Base-by-base conservation (phyloP, 345 rosid genomes). In the Physaria fendleri region DNA sequence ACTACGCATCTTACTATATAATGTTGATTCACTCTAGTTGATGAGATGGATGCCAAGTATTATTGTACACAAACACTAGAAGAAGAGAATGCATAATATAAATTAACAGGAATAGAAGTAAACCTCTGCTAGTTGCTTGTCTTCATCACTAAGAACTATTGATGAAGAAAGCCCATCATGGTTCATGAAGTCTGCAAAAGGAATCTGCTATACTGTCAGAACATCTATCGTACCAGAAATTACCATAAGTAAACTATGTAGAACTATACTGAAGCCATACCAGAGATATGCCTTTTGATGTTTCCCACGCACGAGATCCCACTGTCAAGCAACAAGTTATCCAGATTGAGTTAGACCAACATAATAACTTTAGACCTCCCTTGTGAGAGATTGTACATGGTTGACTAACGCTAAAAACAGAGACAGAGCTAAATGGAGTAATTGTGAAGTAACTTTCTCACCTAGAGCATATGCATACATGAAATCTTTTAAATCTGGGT, bases 131-230 rank as follows among this genome's bases (percentile, higher is more conserved):
- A 78, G 56, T 73, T 71, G 77, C 5, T 76, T 76, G 35, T 77
- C 77, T 47, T 91, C 96, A 56, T 91, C 83, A 66, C 62, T 76
- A 52, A 77, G 8, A 49, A 88, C 72, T 45, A 83, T 48, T 69
- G 95, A 83, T 67, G 87, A 50, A 53, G 96, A 80, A 71, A 56
- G 50, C 52, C 86, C 88, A 69, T 84, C 81, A 56, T 91, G 96
- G 72, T 91, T 91, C 72, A 84, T 32, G 69, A 88, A 91, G 76
- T 91, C 98, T 75, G 95, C 91, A 79, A 91, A 84, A 4, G 96
- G 98, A 66, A 91, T 82, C 96, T 88, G 79, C 27, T 24, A 56
- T 29, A 55, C 41, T 8, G 69, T 62, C 59, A 62, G 63, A 65
- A 51, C 59, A 75, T 41, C 60, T 71, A 58, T 44, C 14, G 28